Conservation (phyloP, 139 green algal species). For the Coelastrella sp. region DNA sequence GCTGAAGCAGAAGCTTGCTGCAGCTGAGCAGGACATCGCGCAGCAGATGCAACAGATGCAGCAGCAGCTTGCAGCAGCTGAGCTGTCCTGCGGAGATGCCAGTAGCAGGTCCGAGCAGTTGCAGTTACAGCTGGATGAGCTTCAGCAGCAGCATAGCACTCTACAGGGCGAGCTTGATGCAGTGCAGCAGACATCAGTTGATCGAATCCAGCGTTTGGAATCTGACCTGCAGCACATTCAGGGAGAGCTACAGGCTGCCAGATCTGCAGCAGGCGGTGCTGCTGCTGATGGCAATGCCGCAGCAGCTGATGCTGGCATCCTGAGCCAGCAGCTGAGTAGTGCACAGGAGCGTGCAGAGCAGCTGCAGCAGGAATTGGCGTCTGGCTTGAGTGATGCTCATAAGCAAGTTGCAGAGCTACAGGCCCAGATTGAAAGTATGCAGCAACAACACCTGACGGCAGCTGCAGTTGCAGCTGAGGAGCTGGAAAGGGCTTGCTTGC, state of each 20-base stretch:
- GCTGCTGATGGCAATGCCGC: background rate
- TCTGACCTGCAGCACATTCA: background rate
- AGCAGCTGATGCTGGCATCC: background rate
- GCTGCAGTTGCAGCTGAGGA: background rate
- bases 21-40: background rate
- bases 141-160: slow-evolving; percentile 11
- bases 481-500: background rate
- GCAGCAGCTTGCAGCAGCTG: background rate
- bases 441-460: slow-evolving; percentile 2
- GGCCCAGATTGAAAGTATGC: background rate
- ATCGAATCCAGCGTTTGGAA: background rate
- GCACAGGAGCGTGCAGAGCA: slow-evolving; percentile 15
- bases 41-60: slow-evolving; percentile 21
- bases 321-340: background rate
- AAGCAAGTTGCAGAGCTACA: slow-evolving; percentile 21
- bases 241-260: background rate
- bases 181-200: background rate
- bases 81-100: background rate
- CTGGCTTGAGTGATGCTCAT: background rate
- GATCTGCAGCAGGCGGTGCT: background rate
- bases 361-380: slow-evolving; percentile 20
- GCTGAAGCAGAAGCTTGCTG: slow-evolving; percentile 6
- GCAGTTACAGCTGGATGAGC: background rate
- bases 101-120: background rate
- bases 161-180: background rate